A percentile compares a stretch with the other conserved stretches of the same genome.
phyloP scores from a whole-genome alignment of 176 grass and related monocot species.

The Bromus sterilis region DNA sequence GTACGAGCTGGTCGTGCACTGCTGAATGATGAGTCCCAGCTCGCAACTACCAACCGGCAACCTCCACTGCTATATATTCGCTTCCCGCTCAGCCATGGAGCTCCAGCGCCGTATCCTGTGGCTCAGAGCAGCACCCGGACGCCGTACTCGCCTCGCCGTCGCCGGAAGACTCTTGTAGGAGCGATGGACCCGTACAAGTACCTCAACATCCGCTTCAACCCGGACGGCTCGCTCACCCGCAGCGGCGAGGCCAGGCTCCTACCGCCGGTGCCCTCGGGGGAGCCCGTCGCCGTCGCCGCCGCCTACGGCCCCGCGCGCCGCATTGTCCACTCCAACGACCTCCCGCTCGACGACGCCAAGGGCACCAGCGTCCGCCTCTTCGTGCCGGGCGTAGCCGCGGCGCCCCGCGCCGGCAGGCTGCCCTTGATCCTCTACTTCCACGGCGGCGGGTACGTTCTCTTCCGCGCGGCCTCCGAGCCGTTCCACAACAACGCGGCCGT shows the following conservation, averaged over 20 bases:
- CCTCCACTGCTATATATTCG: conserved; percentile 23
- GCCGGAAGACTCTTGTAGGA: neutral
- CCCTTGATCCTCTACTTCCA: conserved; percentile 72
- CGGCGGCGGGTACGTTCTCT: conserved; percentile 76
- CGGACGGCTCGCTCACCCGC: conserved; percentile 47
- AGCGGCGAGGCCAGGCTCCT: conserved; percentile 19
- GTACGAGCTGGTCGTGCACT: neutral
- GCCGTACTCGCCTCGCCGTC: neutral
- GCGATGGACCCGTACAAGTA: conserved; percentile 83
- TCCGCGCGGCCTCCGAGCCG: conserved; percentile 48
- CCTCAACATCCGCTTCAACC: conserved; percentile 64
- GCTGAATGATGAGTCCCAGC: neutral
- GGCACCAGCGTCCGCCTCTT: conserved; percentile 67
- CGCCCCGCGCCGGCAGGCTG: conserved; percentile 1
- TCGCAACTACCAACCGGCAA: neutral
- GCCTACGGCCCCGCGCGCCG: neutral
- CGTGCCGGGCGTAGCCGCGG: conserved; percentile 21
- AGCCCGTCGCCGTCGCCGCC: neutral
- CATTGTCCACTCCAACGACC: conserved; percentile 67
- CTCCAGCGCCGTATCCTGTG: neutral
- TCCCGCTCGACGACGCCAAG: conserved; percentile 38
- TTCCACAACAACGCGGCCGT: conserved; percentile 47
- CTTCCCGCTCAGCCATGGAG: neutral
- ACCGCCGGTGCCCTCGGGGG: conserved; percentile 20
- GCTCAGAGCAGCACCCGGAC: neutral